Evolutionary conservation across 1,139 yeast species (phyloP).

Genomic region (Suhomyces panamericanus): DNA sequence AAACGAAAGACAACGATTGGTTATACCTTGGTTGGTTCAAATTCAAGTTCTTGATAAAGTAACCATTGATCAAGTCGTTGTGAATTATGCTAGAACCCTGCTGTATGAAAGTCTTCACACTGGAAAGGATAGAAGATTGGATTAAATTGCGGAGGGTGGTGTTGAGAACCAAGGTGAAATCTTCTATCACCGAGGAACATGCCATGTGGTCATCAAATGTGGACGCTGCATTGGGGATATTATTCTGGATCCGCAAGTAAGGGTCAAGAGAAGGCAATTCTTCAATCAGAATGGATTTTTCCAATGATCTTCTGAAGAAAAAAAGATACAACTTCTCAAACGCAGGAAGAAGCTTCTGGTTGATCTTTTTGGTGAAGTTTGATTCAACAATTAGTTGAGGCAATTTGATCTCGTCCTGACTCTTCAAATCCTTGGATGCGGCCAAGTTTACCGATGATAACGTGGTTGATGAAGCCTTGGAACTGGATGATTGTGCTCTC

Average conservation of each 20-base stretch:
- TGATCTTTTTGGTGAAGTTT: slow-evolving; percentile 60
- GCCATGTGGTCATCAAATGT: slow-evolving; percentile 56
- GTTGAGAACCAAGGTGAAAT: slow-evolving; percentile 70
- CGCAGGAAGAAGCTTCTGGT: slow-evolving; percentile 53
- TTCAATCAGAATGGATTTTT: slow-evolving; percentile 78
- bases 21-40: slow-evolving; percentile 58
- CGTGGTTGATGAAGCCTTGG: slow-evolving; percentile 3
- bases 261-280: slow-evolving; percentile 58
- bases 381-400: slow-evolving; percentile 63
- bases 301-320: slow-evolving; percentile 75
- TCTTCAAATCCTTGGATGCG: background rate
- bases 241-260: slow-evolving; percentile 20
- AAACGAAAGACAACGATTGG: slow-evolving; percentile 33
- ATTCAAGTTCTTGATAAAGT: slow-evolving; percentile 50
- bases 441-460: background rate
- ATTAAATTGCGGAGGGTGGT: slow-evolving; percentile 60
- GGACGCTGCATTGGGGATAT: slow-evolving; percentile 6
- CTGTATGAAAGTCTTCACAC: slow-evolving; percentile 52
- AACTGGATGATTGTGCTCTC: background rate
- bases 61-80: slow-evolving; percentile 41
- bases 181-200: slow-evolving; percentile 85
- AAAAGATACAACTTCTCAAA: slow-evolving; percentile 65
- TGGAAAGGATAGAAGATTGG: slow-evolving; percentile 58
- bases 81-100: slow-evolving; percentile 34
- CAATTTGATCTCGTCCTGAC: slow-evolving; percentile 26